A percentile compares a stretch with the other conserved stretches of the same genome.
Evolutionary conservation across 2,329 filamentous ascomycete genomes (phyloP).

Genomic region (Pseudogymnoascus sp.): DNA sequence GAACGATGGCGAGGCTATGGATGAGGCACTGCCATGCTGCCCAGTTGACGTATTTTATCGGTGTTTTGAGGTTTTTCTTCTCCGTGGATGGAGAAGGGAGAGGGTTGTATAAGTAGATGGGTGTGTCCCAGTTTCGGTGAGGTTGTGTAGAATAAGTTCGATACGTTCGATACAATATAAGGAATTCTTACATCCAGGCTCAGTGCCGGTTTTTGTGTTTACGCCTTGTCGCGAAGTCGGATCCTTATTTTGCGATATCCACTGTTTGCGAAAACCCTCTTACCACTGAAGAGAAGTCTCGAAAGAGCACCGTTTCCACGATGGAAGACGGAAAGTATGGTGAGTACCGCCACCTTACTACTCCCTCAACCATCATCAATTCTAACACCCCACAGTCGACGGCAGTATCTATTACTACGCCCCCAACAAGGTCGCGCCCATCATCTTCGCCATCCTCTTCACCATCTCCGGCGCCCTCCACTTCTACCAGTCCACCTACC

Average conservation of each 20-base stretch:
- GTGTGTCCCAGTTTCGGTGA: background rate
- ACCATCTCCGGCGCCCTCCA: constrained; percentile 39
- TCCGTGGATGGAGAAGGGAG: background rate
- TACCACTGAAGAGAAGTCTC: background rate
- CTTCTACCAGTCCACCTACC: constrained; percentile 45
- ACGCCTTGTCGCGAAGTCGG: background rate
- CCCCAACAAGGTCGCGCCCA: constrained; percentile 45
- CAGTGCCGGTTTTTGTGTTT: background rate
- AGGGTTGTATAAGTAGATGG: background rate
- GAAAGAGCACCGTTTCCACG: background rate
- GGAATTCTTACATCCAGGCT: background rate
- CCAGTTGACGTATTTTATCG: background rate
- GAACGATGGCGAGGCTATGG: background rate
- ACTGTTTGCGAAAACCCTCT: background rate
- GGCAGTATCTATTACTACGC: constrained; percentile 40
- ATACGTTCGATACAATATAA: background rate
- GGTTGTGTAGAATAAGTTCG: background rate
- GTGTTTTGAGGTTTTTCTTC: background rate
- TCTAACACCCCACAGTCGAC: constrained; percentile 17
- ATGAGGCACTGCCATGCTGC: background rate
- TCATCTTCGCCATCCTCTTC: constrained; percentile 44
- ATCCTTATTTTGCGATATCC: background rate
- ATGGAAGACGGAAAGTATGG: constrained; percentile 23
- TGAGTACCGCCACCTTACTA: constrained; percentile 3
- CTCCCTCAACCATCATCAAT: background rate